Base-by-base conservation (phyloP, 805 yeast genomes). In the Brettanomyces naardenensis region DNA sequence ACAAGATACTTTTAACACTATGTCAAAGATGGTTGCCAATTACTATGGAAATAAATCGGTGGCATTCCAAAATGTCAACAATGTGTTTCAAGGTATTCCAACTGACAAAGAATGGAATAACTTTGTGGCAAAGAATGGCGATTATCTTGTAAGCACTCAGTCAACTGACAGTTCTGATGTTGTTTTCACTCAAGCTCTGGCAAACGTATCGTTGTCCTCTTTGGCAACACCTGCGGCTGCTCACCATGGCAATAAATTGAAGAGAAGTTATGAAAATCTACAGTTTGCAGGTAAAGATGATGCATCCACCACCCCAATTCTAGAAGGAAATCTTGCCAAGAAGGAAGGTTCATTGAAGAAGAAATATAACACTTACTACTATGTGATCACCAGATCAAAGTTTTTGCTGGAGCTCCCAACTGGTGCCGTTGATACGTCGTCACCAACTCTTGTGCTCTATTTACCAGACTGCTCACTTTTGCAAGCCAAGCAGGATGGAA, bases 321-420 rank as follows among this genome's bases (percentile, higher is more conserved):
- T 72, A 13, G 74, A 69, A 46, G 79, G 79, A 28, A 43, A 61
- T 20, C 51, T 73, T 29, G 56, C 58, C 45, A 65, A 69, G 37
- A 70, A 69, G 51, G 68, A 66, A 33, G 69, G 73, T 5, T 53
- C 56, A 27, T 41, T 73, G 21, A 50, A 59, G 37, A 68, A 69
- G 46, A 53, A 59, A 37, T 71, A 64, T 51, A 55, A 57, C 37
- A 54, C 71, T 7, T 65, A 61, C 45, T 73, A 65, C 50, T 73
- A 64, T 46, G 77, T 68, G 28, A 54, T 73, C 31, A 64, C 77
- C 5, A 68, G 65, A 22, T 47, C 73, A 1, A 59, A 66, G 18
- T 69, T 58, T 47, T 47, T 73, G 18, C 65, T 66, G 43, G 73
- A 69, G 44, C 72, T 68, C 53, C 66, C 66, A 41, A 59, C 71